Conservation (phyloP, 305 asterid genomes). For the Fraxinus floribunda region DNA sequence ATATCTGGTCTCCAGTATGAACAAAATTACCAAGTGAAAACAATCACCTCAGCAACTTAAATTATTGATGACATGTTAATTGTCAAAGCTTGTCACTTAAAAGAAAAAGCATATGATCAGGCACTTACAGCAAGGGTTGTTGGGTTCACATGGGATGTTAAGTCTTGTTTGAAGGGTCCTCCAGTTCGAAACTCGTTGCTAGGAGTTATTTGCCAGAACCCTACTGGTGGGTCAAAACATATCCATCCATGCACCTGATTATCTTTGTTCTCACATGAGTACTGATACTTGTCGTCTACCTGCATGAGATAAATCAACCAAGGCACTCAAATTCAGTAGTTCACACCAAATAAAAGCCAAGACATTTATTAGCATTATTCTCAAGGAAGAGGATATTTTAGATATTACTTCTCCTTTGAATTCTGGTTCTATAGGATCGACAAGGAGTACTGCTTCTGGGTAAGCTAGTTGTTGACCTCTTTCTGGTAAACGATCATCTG, state of each 20-base stretch:
- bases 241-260: constrained; percentile 69
- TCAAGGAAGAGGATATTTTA: not conserved
- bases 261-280: constrained; percentile 62
- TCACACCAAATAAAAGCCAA: not conserved
- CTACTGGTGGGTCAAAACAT: constrained; percentile 47
- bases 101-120: not conserved
- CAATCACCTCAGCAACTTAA: not conserved
- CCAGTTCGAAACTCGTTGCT: constrained; percentile 70
- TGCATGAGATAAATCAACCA: constrained; percentile 11
- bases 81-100: not conserved
- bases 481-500: constrained; percentile 53
- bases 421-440: constrained; percentile 60
- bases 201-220: constrained; percentile 66
- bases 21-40: constrained; percentile 4
- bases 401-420: constrained; percentile 65
- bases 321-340: not conserved
- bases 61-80: not conserved
- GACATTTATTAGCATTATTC: not conserved
- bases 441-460: constrained; percentile 74
- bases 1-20: constrained; percentile 42
- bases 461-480: constrained; percentile 54
- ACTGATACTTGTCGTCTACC: constrained; percentile 83
- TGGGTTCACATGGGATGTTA: constrained; percentile 78
- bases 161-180: constrained; percentile 72
- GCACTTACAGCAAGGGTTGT: constrained; percentile 54